Conservation (phyloP, 2,329 filamentous ascomycete species). For the Karstenula rhodostoma region DNA sequence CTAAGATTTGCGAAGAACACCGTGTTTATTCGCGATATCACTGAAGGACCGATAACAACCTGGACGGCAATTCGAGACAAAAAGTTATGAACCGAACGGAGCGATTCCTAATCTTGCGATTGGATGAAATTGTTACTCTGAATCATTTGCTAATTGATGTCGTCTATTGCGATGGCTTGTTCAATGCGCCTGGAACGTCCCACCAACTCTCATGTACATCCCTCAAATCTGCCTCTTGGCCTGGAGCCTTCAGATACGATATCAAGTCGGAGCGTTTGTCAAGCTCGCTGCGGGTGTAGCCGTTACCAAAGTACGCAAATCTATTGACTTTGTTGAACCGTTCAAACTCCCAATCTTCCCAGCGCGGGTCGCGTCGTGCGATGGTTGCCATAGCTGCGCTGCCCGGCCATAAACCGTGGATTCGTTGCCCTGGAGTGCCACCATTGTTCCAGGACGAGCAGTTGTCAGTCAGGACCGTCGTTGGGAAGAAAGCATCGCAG, state of each 20-base stretch:
- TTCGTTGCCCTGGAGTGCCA: slow-evolving; percentile 63
- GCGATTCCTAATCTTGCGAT: not conserved
- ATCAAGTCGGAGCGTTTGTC: slow-evolving; percentile 67
- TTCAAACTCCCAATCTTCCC: slow-evolving; percentile 67
- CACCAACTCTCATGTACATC: slow-evolving; percentile 74
- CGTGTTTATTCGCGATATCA: not conserved
- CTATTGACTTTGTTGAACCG: slow-evolving; percentile 58
- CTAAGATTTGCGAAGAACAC: slow-evolving; percentile 26
- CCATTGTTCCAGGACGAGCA: slow-evolving; percentile 79
- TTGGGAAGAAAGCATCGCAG: slow-evolving; percentile 59
- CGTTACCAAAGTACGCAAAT: slow-evolving; percentile 73
- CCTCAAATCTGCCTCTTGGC: slow-evolving; percentile 65
- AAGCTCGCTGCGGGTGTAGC: slow-evolving; percentile 68
- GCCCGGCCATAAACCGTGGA: slow-evolving; percentile 75
- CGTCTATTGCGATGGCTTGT: slow-evolving; percentile 21
- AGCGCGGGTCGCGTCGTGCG: slow-evolving; percentile 63
- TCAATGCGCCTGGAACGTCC: slow-evolving; percentile 37
- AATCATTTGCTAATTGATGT: not conserved
- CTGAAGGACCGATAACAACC: not conserved
- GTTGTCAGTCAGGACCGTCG: slow-evolving; percentile 64
- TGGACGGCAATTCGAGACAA: not conserved
- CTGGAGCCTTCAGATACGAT: slow-evolving; percentile 65
- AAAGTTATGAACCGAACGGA: not conserved
- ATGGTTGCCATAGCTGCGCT: slow-evolving; percentile 69
- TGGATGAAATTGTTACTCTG: not conserved